Base-by-base conservation (phyloP, 2,329 filamentous ascomycete species). In the Diaporthe australafricana region DNA sequence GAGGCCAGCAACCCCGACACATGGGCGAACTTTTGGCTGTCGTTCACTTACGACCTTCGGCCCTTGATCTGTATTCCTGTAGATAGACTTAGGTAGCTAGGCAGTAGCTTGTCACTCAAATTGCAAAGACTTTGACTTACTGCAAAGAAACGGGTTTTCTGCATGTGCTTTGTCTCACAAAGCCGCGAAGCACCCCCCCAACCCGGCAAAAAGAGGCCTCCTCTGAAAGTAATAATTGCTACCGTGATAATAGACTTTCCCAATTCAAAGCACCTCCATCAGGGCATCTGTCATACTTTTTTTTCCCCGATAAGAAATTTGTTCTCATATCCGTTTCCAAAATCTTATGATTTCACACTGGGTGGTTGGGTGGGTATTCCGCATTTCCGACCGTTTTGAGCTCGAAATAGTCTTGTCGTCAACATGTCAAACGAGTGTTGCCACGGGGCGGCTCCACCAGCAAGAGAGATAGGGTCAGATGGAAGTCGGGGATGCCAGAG, bases 401-500 rank as follows among this genome's bases (percentile, higher is more conserved):
- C 32, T 38, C 12, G 53, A 14, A 56, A 40, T 32, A 12, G 5
- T 48, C 20, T 25, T 7, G 3, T 16, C n/a, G 30, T 14, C 27
- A 35, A 17, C 30, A 20, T 17, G n/a, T 48, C 60, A 48, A 25
- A 16, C 1, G 27, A 25, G 47, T 48, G 42, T 35, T 25, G 42
- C 17, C 27, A 17, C 27, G 6, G 12, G 12, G 27, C 27, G 20
- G 27, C 32, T 45, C 27, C 27, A 17, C 9, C 27, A 25, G 45
- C 45, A 48, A 27, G 4, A 48, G 16, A 20, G 8, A 17, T 20
- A 35, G n/a, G 42, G 27, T 22, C 42, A 48, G 42, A 20, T 48
- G 20, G n/a, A 20, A 35, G 30, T 63, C 57, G 27, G 60, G 60
- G 60, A 48, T 40, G 60, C 60, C 60, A 63, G 60, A 48, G 60